These are phyloP conservation scores for Trypanosoma mega DNA, from an alignment of 208 protist genomes.

Conservation along the genomic window DNA sequence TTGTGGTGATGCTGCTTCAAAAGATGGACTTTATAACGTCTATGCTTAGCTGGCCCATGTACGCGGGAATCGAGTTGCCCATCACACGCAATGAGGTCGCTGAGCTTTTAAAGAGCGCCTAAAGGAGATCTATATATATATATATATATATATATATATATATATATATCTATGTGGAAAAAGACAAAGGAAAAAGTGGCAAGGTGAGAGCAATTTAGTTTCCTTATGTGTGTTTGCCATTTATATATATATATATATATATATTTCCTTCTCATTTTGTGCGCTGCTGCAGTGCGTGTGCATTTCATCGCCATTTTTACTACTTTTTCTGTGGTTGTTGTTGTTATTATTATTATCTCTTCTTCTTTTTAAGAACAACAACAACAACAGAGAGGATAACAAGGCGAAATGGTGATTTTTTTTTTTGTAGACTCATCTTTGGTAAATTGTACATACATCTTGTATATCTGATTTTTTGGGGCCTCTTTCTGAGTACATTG, in stretches of 20 bases:
- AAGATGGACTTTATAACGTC: constrained; percentile 69
- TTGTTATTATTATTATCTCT: too few species aligned
- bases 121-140: neutral
- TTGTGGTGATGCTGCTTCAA: constrained; percentile 56
- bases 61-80: constrained; percentile 40
- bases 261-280: too few species aligned
- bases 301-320: too few species aligned
- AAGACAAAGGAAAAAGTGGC: neutral
- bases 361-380: too few species aligned
- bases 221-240: too few species aligned
- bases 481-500: neutral
- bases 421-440: too few species aligned
- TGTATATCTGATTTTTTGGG: neutral
- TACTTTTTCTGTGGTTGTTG: too few species aligned
- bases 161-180: neutral
- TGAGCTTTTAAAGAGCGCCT: constrained; percentile 48
- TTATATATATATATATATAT: too few species aligned
- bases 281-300: too few species aligned
- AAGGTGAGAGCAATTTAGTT: neutral
- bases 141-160: neutral
- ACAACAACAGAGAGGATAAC: too few species aligned
- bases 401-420: too few species aligned
- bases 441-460: neutral
- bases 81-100: constrained; percentile 42
- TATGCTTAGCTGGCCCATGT: constrained; percentile 59